Percentiles rank a stretch among this genome's conserved stretches.
These are phyloP conservation scores for Saturnispora kantuleensis DNA, from an alignment of 805 yeast genomes.

Conservation along the genomic window DNA sequence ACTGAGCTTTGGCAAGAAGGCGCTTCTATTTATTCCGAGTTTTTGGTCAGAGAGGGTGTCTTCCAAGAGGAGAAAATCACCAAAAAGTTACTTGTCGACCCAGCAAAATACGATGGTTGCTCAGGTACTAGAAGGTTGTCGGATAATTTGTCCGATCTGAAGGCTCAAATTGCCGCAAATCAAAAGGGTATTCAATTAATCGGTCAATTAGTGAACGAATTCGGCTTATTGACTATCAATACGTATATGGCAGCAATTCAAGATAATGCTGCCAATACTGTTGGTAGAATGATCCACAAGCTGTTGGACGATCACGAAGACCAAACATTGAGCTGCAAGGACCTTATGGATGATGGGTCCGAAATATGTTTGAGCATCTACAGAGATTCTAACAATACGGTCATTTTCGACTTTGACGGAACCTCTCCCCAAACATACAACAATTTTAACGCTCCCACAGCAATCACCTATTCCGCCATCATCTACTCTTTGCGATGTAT, in stretches of 20 bases:
- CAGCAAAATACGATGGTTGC: conserved; percentile 76
- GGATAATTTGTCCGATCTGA: conserved; percentile 77
- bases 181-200: conserved; percentile 71
- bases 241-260: conserved; percentile 78
- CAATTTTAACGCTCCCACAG: conserved; percentile 86
- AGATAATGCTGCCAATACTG: conserved; percentile 65
- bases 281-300: conserved; percentile 41
- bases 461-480: conserved; percentile 83
- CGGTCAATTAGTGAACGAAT: conserved; percentile 50
- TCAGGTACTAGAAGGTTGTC: conserved; percentile 78
- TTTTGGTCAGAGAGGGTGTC: conserved; percentile 58
- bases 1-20: conserved; percentile 84
- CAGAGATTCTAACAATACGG: conserved; percentile 38
- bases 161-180: conserved; percentile 85
- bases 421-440: conserved; percentile 84
- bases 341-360: conserved; percentile 78
- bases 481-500: conserved; percentile 78
- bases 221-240: conserved; percentile 46
- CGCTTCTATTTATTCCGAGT: conserved; percentile 72
- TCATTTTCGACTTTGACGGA: conserved; percentile 75
- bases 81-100: conserved; percentile 50
- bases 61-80: conserved; percentile 69
- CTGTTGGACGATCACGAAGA: conserved; percentile 35
- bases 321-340: conserved; percentile 40
- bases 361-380: conserved; percentile 43